phyloP scores from a whole-genome alignment of 2,329 filamentous ascomycete species.

The Didymella glomerata region DNA sequence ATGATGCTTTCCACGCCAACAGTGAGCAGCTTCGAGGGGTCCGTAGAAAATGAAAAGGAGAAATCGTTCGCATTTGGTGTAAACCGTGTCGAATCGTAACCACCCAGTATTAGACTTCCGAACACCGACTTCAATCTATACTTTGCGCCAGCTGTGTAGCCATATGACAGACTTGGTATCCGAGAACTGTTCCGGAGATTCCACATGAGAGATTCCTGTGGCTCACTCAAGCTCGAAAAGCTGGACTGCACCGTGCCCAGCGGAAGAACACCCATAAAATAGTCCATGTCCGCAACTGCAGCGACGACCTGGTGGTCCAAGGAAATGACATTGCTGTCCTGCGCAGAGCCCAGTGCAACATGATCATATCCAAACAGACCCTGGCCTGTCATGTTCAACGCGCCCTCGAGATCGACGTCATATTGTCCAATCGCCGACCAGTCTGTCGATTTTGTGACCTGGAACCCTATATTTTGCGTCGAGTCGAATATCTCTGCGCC shows the following conservation, averaged over 20 bases:
- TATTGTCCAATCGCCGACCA: conserved; percentile 49
- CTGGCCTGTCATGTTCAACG: conserved; percentile 37
- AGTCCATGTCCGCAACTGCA: conserved; percentile 41
- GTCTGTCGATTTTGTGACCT: conserved; percentile 38
- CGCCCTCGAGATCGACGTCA: conserved; percentile 40
- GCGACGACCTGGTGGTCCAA: conserved; percentile 43
- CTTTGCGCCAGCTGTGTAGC: conserved; percentile 48
- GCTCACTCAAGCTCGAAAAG: conserved; percentile 40
- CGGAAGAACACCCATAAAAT: conserved; percentile 43
- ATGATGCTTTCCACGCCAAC: conserved; percentile 47
- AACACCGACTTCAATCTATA: conserved; percentile 46
- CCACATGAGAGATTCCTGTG: conserved; percentile 40
- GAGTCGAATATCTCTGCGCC: conserved; percentile 44
- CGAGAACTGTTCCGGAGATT: conserved; percentile 39
- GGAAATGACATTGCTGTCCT: conserved; percentile 25
- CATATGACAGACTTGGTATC: conserved; percentile 49
- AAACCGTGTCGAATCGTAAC: conserved; percentile 54
- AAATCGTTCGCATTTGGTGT: conserved; percentile 39
- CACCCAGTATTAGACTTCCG: conserved; percentile 52
- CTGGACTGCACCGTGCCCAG: conserved; percentile 42
- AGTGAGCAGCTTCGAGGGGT: conserved; percentile 44
- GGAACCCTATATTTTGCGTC: conserved; percentile 44
- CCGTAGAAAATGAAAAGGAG: conserved; percentile 45
- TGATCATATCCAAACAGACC: conserved; percentile 48
- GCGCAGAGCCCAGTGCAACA: conserved; percentile 38